These are phyloP conservation scores for Eucalyptus marginata DNA, from an alignment of 345 rosid genomes.

Conservation along the genomic window DNA sequence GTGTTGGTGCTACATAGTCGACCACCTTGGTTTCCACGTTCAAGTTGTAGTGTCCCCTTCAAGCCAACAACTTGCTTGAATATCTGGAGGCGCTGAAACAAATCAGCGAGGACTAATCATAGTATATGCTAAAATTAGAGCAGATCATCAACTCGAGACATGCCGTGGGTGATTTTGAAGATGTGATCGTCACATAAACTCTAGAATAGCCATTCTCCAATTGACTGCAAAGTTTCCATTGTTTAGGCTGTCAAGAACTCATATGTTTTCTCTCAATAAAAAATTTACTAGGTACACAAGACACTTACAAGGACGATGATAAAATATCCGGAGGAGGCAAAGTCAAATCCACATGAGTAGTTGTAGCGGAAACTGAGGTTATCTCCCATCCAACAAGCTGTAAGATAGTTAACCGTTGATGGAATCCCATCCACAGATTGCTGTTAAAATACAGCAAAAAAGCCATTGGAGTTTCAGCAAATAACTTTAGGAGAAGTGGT, in stretches of 20 bases:
- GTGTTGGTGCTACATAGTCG: no score
- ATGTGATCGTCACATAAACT: conserved; percentile 81
- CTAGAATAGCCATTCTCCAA: conserved; percentile 97
- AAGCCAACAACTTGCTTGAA: conserved; percentile 82
- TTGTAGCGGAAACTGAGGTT: conserved; percentile 57
- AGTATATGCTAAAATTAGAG: background rate
- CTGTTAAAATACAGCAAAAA: background rate
- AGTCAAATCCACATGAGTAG: conserved; percentile 62
- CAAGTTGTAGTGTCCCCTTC: conserved; percentile 80
- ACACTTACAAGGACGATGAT: conserved; percentile 79
- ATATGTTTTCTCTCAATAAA: background rate
- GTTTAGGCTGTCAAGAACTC: background rate
- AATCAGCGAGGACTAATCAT: conserved; percentile 1
- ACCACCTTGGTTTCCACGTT: conserved; percentile 71
- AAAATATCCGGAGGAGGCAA: conserved; percentile 85
- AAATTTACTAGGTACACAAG: background rate
- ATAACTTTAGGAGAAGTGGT: background rate
- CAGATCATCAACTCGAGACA: conserved; percentile 8
- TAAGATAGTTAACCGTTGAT: background rate
- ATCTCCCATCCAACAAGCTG: conserved; percentile 95
- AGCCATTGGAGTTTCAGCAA: background rate
- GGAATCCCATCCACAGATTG: background rate
- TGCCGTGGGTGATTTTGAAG: conserved; percentile 87
- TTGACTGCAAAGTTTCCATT: conserved; percentile 28
- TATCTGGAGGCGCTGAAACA: conserved; percentile 23